Evolutionary conservation across 257 asterid species (phyloP).

Genomic region (Orobanche coerulescens): DNA sequence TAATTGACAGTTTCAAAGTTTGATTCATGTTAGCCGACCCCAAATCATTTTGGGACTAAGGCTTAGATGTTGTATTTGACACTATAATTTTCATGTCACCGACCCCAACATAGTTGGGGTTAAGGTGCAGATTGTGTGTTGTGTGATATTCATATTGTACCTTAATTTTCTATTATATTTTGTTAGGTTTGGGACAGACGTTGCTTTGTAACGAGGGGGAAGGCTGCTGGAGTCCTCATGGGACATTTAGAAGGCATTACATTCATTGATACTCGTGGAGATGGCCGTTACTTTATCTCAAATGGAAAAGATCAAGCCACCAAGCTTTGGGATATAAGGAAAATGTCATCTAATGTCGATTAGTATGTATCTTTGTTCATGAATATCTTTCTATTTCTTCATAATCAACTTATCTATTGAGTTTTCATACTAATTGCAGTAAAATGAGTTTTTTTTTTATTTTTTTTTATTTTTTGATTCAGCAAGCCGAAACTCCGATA

Average conservation of each 20-base stretch:
- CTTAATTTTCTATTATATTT: no score
- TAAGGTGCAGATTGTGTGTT: no score
- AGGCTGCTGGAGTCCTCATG: conserved; percentile 75
- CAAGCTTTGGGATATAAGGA: conserved; percentile 93
- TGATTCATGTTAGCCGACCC: no score
- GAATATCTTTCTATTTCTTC: no score
- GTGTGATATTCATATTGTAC: no score
- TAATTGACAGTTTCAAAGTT: no score
- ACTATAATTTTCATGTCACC: no score
- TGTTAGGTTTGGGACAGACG: conserved; percentile 94
- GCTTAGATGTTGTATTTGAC: no score
- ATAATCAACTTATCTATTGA: not conserved
- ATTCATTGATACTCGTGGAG: conserved; percentile 84
- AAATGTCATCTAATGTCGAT: conserved; percentile 79
- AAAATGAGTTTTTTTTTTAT: conserved; percentile 3
- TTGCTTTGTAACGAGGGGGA: conserved; percentile 50
- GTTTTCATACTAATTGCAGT: not conserved
- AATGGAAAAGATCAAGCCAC: conserved; percentile 90
- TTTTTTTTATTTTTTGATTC: conserved; percentile 22
- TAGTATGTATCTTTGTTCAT: conserved; percentile 46
- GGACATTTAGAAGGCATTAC: conserved; percentile 96
- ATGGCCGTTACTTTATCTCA: conserved; percentile 88
- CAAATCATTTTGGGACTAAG: no score
- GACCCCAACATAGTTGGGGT: no score
- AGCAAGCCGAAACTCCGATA: conserved; percentile 46